Conservation (phyloP, 495 filamentous ascomycete species). For the Xylaria sp. region DNA sequence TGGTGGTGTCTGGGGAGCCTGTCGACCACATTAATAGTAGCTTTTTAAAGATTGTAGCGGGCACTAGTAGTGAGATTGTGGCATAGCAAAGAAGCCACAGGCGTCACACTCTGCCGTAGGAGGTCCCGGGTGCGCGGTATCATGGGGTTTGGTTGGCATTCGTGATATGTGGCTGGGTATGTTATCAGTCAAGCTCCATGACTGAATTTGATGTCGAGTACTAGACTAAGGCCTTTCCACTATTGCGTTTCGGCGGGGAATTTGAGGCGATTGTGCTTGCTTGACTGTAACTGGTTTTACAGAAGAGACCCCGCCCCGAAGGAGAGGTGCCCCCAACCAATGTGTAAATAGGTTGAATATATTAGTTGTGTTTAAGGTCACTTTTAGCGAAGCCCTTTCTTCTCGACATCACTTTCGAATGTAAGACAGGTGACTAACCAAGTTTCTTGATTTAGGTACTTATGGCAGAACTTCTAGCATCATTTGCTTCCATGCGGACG, state of each 20-base stretch:
- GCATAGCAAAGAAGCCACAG: not conserved
- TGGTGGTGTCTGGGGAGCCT: conserved; percentile 8
- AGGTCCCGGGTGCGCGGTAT: not conserved
- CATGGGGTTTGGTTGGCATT: not conserved
- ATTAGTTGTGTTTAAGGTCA: too few relatives aligned
- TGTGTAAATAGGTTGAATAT: too few relatives aligned
- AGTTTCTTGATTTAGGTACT: too few relatives aligned
- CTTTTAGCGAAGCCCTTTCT: too few relatives aligned
- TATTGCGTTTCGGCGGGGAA: not conserved
- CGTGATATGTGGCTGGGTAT: not conserved
- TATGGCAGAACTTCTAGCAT: too few relatives aligned
- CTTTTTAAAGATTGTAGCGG: not conserved
- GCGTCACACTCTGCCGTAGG: not conserved
- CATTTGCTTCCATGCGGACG: too few relatives aligned
- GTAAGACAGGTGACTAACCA: too few relatives aligned
- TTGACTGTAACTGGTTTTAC: not conserved
- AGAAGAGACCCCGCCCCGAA: not conserved
- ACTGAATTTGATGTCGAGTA: not conserved
- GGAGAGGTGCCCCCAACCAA: too few relatives aligned
- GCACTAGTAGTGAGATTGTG: not conserved
- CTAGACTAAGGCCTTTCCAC: not conserved
- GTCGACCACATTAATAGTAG: not conserved
- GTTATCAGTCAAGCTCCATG: not conserved
- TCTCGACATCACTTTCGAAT: too few relatives aligned
- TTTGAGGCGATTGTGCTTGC: not conserved